phyloP scores from a whole-genome alignment of 2,329 filamentous ascomycete species.

The Juglanconis sp. region DNA sequence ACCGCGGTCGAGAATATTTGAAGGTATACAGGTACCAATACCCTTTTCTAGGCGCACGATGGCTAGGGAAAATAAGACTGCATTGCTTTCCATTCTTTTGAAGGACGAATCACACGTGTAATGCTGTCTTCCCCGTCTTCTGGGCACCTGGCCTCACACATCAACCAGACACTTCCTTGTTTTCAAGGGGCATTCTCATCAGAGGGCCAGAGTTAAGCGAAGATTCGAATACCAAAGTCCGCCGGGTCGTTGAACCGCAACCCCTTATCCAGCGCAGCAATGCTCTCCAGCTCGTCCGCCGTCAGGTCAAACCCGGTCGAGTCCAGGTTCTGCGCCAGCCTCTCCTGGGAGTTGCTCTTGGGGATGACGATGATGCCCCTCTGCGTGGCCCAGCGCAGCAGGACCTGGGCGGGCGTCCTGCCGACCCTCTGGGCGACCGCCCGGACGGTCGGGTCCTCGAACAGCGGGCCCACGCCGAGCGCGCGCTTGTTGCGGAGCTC shows the following conservation, averaged over 20 bases:
- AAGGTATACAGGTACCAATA: background rate
- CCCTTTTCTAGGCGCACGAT: background rate
- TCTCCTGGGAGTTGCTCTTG: slow-evolving; percentile 53
- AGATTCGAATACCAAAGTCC: slow-evolving; percentile 8
- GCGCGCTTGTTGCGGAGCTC: slow-evolving; percentile 30
- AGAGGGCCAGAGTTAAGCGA: background rate
- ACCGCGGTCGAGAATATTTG: background rate
- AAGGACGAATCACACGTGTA: background rate
- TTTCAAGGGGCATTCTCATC: background rate
- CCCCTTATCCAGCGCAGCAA: slow-evolving; percentile 49
- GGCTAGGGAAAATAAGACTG: background rate
- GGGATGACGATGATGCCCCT: slow-evolving; percentile 61
- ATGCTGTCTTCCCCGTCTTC: background rate
- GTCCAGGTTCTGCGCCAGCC: slow-evolving; percentile 55
- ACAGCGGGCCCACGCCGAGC: slow-evolving; percentile 25
- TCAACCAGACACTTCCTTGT: too few species aligned
- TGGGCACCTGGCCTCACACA: background rate
- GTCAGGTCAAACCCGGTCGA: slow-evolving; percentile 53
- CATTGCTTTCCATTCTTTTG: background rate
- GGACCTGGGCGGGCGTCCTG: slow-evolving; percentile 62
- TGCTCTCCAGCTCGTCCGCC: slow-evolving; percentile 53
- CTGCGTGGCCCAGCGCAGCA: slow-evolving; percentile 67
- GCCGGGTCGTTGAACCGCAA: slow-evolving; percentile 60
- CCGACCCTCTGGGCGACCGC: slow-evolving; percentile 49
- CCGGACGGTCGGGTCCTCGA: slow-evolving; percentile 40